phyloP scores from a whole-genome alignment of 495 filamentous ascomycete species.

The Penicillium egyptiacum region DNA sequence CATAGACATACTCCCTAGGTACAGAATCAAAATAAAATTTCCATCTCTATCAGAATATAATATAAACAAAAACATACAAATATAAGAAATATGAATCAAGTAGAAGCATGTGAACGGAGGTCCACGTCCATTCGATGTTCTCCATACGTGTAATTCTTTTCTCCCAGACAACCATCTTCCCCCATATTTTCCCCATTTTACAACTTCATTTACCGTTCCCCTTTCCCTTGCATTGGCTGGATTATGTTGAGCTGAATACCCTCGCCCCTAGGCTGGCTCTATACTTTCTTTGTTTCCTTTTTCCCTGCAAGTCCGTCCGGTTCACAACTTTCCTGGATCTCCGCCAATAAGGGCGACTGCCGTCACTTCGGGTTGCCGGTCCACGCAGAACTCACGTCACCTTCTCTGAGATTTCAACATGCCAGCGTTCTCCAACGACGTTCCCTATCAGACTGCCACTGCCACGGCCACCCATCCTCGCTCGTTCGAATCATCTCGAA shows the following conservation, averaged over 20 bases:
- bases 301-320: slow-evolving; percentile 22
- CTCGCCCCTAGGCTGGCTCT: slow-evolving; percentile 6
- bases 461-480: slow-evolving; percentile 36
- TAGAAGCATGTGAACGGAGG: slow-evolving; percentile 13
- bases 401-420: slow-evolving; percentile 30
- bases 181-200: slow-evolving; percentile 14
- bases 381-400: slow-evolving; percentile 41
- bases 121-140: slow-evolving; percentile 4
- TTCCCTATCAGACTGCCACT: slow-evolving; percentile 32
- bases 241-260: slow-evolving; percentile 24
- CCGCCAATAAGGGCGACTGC: slow-evolving; percentile 30
- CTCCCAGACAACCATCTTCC: slow-evolving; percentile 21
- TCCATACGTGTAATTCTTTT: slow-evolving; percentile 22
- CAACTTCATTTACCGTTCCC: background rate
- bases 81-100: background rate
- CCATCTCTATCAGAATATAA: background rate
- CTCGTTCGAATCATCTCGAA: slow-evolving; percentile 43
- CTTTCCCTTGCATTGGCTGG: slow-evolving; percentile 4
- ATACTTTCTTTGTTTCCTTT: slow-evolving; percentile 8
- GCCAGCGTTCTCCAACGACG: slow-evolving; percentile 47
- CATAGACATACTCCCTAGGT: background rate
- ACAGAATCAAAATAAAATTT: background rate
- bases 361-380: slow-evolving; percentile 28
- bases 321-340: slow-evolving; percentile 22
- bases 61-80: background rate